phyloP scores from a whole-genome alignment of 345 rosid genomes.

The Hibiscus mutabilis region DNA sequence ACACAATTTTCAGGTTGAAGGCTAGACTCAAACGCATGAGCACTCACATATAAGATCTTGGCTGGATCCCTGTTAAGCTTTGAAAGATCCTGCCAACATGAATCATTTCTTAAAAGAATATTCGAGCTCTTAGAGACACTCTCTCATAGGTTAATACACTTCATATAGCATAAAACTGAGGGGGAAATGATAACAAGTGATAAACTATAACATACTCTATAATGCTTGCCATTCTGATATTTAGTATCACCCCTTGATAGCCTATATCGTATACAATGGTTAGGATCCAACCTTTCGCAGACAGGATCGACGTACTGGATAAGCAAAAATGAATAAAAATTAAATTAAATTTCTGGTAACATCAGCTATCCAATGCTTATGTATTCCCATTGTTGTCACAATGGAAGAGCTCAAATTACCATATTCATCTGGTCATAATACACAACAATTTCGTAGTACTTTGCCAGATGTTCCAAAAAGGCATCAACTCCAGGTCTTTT shows the following conservation, averaged over 20 bases:
- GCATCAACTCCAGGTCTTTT: conserved; percentile 97
- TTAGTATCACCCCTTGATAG: conserved; percentile 79
- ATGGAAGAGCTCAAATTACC: conserved; percentile 36
- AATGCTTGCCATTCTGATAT: conserved; percentile 88
- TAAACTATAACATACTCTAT: conserved; percentile 46
- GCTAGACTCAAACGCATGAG: conserved; percentile 64
- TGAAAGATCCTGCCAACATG: conserved; percentile 71
- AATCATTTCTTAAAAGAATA: neutral
- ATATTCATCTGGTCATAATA: conserved; percentile 76
- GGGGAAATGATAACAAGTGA: neutral
- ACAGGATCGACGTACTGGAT: conserved; percentile 77
- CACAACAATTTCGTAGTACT: conserved; percentile 76
- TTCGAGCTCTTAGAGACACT: neutral
- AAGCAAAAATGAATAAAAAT: conserved; percentile 10
- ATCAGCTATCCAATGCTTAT: neutral
- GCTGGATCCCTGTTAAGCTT: conserved; percentile 88
- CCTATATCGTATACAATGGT: conserved; percentile 54
- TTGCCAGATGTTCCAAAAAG: conserved; percentile 81
- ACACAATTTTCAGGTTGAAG: conserved; percentile 92
- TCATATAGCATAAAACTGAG: neutral
- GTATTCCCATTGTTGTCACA: neutral
- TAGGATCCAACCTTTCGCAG: conserved; percentile 78
- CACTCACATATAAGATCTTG: conserved; percentile 74
- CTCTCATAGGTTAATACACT: neutral
- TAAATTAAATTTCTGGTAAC: neutral